These are phyloP conservation scores for Cladorrhinum samala DNA, from an alignment of 495 filamentous ascomycete species.

Conservation along the genomic window DNA sequence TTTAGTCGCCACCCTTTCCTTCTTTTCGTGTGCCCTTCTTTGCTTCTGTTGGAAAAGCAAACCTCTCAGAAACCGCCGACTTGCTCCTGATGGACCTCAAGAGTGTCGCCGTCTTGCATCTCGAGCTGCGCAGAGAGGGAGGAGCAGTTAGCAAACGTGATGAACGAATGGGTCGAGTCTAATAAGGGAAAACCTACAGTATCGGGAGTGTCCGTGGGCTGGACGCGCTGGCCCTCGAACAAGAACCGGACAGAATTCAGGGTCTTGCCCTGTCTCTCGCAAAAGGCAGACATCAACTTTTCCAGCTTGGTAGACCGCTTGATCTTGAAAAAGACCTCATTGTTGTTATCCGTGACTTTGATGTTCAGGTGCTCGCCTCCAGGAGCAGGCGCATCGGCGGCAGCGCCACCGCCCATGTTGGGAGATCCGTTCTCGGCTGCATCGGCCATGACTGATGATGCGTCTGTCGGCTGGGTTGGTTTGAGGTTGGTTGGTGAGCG, in stretches of 20 bases:
- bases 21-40: background rate
- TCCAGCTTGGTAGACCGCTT: constrained; percentile 93
- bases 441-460: constrained; percentile 48
- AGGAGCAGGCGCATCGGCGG: constrained; percentile 24
- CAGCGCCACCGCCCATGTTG: constrained; percentile 38
- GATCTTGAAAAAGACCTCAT: constrained; percentile 99
- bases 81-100: constrained; percentile 98
- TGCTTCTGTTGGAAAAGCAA: background rate
- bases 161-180: background rate
- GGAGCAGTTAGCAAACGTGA: background rate
- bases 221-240: constrained; percentile 89
- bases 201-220: constrained; percentile 83
- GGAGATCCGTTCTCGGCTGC: constrained; percentile 51
- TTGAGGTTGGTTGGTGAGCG: background rate
- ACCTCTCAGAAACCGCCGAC: constrained; percentile 52
- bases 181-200: constrained; percentile 56
- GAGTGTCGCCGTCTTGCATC: constrained; percentile 92
- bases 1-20: background rate
- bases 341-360: constrained; percentile 99
- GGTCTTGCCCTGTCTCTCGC: constrained; percentile 89
- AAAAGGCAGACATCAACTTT: constrained; percentile 99
- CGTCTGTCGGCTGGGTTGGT: constrained; percentile 22
- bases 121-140: constrained; percentile 58
- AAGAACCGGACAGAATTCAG: constrained; percentile 83
- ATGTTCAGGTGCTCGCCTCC: constrained; percentile 89